Conservation (phyloP, 148 eudicot species). For the Amaranthus hypochondriacus region DNA sequence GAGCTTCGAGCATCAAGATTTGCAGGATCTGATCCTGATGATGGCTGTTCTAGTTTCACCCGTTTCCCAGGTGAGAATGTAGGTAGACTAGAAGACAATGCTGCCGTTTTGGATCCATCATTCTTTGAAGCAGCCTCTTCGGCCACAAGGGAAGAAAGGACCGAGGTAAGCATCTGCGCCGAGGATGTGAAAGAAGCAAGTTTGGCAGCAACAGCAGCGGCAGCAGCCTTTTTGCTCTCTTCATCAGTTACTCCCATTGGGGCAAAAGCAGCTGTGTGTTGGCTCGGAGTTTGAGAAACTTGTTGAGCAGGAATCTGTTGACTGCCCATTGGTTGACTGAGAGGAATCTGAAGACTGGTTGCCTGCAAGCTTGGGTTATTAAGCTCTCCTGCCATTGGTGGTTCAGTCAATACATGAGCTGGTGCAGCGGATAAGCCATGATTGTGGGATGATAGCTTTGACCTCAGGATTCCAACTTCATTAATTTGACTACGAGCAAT, state of each 20-base stretch:
- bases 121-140: conserved; percentile 73
- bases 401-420: conserved; percentile 26
- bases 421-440: conserved; percentile 25
- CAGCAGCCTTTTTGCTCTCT: conserved; percentile 74
- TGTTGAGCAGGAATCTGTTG: conserved; percentile 27
- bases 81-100: conserved; percentile 29
- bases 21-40: conserved; percentile 29
- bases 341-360: conserved; percentile 21
- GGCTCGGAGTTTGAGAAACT: conserved; percentile 27
- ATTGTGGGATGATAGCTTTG: conserved; percentile 35
- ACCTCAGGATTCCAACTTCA: conserved; percentile 42
- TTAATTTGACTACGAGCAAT: conserved; percentile 53
- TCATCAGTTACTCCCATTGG: conserved; percentile 46
- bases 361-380: conserved; percentile 19
- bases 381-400: conserved; percentile 24
- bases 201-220: conserved; percentile 93
- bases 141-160: conserved; percentile 88
- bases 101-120: conserved; percentile 35
- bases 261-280: conserved; percentile 42
- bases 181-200: conserved; percentile 92
- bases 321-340: conserved; percentile 24
- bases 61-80: conserved; percentile 58
- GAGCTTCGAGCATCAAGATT: conserved; percentile 39
- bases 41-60: conserved; percentile 44
- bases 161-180: conserved; percentile 82